Evolutionary conservation across 768 basidiomycete genomes (phyloP).

Genomic region (Pulveroboletus sp.): DNA sequence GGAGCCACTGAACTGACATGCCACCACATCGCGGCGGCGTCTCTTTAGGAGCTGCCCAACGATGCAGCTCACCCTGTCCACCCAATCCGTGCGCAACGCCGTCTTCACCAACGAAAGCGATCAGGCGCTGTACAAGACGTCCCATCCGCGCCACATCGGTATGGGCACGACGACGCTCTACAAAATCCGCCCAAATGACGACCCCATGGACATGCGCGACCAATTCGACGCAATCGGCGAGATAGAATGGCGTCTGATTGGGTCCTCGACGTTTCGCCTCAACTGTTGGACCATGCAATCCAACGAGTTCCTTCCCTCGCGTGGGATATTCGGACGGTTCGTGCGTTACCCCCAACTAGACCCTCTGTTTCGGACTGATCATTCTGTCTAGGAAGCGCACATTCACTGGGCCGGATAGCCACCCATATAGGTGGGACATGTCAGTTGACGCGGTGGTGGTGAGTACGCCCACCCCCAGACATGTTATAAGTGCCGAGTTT

Average conservation of each 20-base stretch:
- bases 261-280: slow-evolving; percentile 29
- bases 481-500: background rate
- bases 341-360: background rate
- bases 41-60: background rate
- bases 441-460: slow-evolving; percentile 8
- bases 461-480: background rate
- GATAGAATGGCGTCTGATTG: slow-evolving; percentile 33
- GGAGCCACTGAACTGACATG: background rate
- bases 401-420: slow-evolving; percentile 32
- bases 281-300: slow-evolving; percentile 25
- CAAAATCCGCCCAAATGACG: slow-evolving; percentile 22
- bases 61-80: slow-evolving; percentile 25
- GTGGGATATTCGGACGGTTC: slow-evolving; percentile 22
- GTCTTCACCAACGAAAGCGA: slow-evolving; percentile 20
- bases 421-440: slow-evolving; percentile 34
- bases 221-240: slow-evolving; percentile 30
- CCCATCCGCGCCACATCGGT: slow-evolving; percentile 12
- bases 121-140: slow-evolving; percentile 29
- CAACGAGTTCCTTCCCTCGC: slow-evolving; percentile 20
- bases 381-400: slow-evolving; percentile 18
- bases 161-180: slow-evolving; percentile 21
- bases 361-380: background rate
- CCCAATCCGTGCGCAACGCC: slow-evolving; percentile 21
- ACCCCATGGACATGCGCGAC: slow-evolving; percentile 23
- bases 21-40: background rate